phyloP scores from a whole-genome alignment of 345 rosid species.

The Syzygium jambos region DNA sequence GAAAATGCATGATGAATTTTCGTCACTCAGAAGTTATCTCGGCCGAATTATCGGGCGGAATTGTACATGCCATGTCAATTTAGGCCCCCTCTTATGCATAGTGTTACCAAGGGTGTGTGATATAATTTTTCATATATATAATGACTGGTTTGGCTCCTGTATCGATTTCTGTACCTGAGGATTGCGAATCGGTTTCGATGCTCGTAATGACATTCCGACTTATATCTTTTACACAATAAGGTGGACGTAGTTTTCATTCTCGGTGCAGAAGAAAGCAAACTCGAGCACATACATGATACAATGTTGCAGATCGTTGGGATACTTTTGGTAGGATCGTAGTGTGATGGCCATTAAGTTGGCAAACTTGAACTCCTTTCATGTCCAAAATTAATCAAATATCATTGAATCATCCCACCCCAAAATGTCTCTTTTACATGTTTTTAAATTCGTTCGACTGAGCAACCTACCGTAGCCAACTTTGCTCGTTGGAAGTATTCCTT shows the following conservation, averaged over 20 bases:
- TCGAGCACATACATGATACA: too few relatives aligned
- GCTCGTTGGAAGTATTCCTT: background rate
- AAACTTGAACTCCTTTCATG: rapidly evolving
- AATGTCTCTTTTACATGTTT: background rate
- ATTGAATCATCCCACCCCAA: background rate
- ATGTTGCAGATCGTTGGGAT: too few relatives aligned
- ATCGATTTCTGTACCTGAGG: background rate
- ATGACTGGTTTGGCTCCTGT: background rate
- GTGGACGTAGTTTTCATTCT: too few relatives aligned
- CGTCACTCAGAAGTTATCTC: background rate
- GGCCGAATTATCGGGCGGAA: background rate
- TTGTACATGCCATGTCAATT: background rate
- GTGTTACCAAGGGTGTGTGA: background rate
- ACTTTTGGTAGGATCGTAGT: background rate
- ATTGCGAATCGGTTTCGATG: background rate
- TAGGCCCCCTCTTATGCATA: background rate
- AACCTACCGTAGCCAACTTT: too few relatives aligned
- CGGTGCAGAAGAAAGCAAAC: too few relatives aligned
- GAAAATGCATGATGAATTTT: background rate
- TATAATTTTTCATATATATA: background rate
- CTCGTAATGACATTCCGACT: background rate
- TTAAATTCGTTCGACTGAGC: too few relatives aligned
- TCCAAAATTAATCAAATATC: background rate
- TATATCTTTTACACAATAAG: too few relatives aligned
- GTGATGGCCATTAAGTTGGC: background rate